phyloP scores from a whole-genome alignment of 108 stramenopile species.

The Cyclotella atomus region DNA sequence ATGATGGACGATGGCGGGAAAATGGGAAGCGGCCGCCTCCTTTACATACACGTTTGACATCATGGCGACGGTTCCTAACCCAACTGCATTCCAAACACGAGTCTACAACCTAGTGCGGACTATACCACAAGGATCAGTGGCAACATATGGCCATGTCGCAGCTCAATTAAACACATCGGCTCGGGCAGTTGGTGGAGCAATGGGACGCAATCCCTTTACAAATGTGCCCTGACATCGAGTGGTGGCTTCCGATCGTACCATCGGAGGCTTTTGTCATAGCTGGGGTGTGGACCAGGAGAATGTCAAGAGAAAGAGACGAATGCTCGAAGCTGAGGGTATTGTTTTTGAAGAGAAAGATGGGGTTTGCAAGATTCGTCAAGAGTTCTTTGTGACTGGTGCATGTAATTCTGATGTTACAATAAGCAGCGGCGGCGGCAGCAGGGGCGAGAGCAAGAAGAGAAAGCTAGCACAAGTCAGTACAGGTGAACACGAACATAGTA shows the following conservation, averaged over 20 bases:
- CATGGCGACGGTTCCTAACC: too few species aligned
- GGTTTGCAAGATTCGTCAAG: slow-evolving; percentile 23
- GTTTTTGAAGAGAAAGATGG: slow-evolving; percentile 27
- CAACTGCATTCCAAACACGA: slow-evolving; percentile 34
- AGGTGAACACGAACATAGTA: too few species aligned
- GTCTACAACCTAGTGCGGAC: slow-evolving; percentile 40
- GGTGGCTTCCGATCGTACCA: slow-evolving; percentile 48
- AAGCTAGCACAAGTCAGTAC: too few species aligned
- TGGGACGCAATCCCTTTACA: slow-evolving; percentile 38
- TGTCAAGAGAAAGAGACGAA: slow-evolving; percentile 31
- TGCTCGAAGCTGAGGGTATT: slow-evolving; percentile 46
- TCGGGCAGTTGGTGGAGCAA: slow-evolving; percentile 45
- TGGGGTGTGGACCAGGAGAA: slow-evolving; percentile 34
- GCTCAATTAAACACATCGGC: slow-evolving; percentile 40
- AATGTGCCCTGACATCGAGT: slow-evolving; percentile 54
- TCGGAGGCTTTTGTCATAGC: slow-evolving; percentile 43
- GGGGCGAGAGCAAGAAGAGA: background rate
- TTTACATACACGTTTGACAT: too few species aligned
- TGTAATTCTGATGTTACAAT: background rate
- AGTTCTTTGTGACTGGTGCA: slow-evolving; percentile 22
- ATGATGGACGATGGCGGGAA: too few species aligned
- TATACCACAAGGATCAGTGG: slow-evolving; percentile 40
- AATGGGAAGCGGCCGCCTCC: too few species aligned
- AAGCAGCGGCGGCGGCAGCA: background rate
- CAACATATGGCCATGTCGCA: slow-evolving; percentile 42